Base-by-base conservation (phyloP, 371 early-diverging fungal species). In the Saksenaea vasiformis region DNA sequence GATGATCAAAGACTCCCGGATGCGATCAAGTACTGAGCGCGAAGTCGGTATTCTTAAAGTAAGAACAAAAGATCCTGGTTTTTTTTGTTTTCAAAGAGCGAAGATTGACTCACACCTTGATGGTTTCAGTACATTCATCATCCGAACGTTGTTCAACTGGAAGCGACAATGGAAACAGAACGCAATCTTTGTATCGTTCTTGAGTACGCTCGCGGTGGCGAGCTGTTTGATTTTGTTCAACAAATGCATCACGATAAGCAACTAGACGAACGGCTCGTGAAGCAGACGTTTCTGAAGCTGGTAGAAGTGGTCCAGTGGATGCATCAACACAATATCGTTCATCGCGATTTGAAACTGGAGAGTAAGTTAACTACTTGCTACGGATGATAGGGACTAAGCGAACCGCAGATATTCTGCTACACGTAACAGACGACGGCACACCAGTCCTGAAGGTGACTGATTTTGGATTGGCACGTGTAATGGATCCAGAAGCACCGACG, bases 261-360 rank as follows among this genome's bases (percentile, higher is more conserved):
- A 4, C 59, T 78, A 22, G 67, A 82, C 57, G 79, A 83, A 56
- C 24, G 19, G 1, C 41, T 72, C 24, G 67, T 78, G 13, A 67
- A 66, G 22, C 54, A 43, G 9, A 58, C 84, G 9, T 85, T 84
- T 61, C 56, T 77, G 39, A 85, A 90, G 65, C 61, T 91, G 14
- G 65, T 87, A 5, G 62, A 77, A 24, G 91, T 87, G 35, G 85
- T 92, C 5, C 66, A 77, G 34, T 91, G 86, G 75, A 67, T 90
- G 74, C 93, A 93, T 70, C 83, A 82, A 19, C 80, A 83, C 59
- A 82, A 87, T 55, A 85, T 92, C 64, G 87, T 89, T 14, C 93
- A 93, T 74, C 73, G 92, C 38, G 93, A 93, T 68, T 66, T 93
- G 9, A 93, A 93, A 66, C 78, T 91, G 11, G 91, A 93, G 73